phyloP scores from a whole-genome alignment of 768 basidiomycete genomes.

The Leccinum pellstonianum region DNA sequence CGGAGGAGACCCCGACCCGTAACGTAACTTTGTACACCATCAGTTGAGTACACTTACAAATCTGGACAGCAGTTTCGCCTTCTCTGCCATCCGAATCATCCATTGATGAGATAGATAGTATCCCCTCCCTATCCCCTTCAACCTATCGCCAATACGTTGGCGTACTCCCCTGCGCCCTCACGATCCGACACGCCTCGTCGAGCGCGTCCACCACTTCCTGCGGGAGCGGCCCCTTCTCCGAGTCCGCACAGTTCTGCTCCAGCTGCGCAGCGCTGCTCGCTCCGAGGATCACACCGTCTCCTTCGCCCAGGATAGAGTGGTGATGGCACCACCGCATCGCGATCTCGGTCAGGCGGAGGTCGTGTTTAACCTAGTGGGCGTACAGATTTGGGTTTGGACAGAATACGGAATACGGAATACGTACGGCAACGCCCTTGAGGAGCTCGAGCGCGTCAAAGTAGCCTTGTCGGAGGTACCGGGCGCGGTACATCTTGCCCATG shows the following conservation, averaged over 20 bases:
- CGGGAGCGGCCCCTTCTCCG: constrained; percentile 53
- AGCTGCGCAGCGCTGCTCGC: constrained; percentile 47
- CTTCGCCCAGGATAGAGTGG: constrained; percentile 44
- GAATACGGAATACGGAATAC: constrained; percentile 7
- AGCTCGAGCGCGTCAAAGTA: constrained; percentile 44
- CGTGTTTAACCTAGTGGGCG: constrained; percentile 34
- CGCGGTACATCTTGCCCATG: constrained; percentile 46
- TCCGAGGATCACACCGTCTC: constrained; percentile 50
- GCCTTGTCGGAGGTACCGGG: constrained; percentile 42
- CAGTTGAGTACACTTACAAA: not conserved
- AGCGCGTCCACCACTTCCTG: constrained; percentile 50
- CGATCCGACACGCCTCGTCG: constrained; percentile 47
- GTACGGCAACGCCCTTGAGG: constrained; percentile 41
- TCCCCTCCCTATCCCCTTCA: not conserved
- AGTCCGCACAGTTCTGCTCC: constrained; percentile 43
- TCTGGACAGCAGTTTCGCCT: not conserved
- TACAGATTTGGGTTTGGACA: not conserved
- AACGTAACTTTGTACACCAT: not conserved
- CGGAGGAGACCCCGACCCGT: not conserved
- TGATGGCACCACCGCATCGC: constrained; percentile 64
- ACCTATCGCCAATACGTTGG: constrained; percentile 37
- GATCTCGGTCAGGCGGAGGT: constrained; percentile 50
- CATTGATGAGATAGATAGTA: not conserved
- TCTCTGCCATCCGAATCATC: not conserved
- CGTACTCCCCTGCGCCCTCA: constrained; percentile 34